Evolutionary conservation across 2,329 filamentous ascomycete species (phyloP).

Genomic region (Cercospora sp.): DNA sequence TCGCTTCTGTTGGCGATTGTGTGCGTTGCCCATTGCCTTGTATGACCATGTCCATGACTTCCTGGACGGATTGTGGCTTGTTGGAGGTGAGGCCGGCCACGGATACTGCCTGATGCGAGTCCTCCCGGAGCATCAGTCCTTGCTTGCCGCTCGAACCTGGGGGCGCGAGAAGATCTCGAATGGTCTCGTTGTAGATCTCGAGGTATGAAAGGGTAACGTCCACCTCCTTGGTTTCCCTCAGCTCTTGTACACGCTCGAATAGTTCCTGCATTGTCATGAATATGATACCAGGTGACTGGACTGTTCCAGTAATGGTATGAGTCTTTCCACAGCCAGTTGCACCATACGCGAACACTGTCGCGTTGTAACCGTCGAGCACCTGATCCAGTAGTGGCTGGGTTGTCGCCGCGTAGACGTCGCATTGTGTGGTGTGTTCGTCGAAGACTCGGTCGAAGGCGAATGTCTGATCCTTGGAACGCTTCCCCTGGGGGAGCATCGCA

Average conservation of each 20-base stretch:
- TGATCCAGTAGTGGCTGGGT: constrained; percentile 88
- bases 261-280: constrained; percentile 99
- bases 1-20: constrained; percentile 94
- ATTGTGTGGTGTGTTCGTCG: constrained; percentile 89
- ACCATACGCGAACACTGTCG: constrained; percentile 96
- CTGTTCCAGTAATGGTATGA: constrained; percentile 87
- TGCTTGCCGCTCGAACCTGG: constrained; percentile 75
- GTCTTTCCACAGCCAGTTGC: constrained; percentile 98
- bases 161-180: constrained; percentile 88
- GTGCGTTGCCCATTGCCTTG: constrained; percentile 91
- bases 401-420: constrained; percentile 92
- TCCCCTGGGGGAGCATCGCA: constrained; percentile 73
- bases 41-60: constrained; percentile 99
- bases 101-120: constrained; percentile 88
- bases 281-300: constrained; percentile 93
- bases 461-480: constrained; percentile 94
- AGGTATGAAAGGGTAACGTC: constrained; percentile 92
- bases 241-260: constrained; percentile 91
- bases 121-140: constrained; percentile 88
- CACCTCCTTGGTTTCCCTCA: constrained; percentile 80
- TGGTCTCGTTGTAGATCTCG: constrained; percentile 99
- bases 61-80: constrained; percentile 83
- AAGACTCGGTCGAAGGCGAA: constrained; percentile 97
- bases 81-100: constrained; percentile 90
- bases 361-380: constrained; percentile 96